Conservation (phyloP, 805 yeast species). For the Dipodascopsis uninucleata region DNA sequence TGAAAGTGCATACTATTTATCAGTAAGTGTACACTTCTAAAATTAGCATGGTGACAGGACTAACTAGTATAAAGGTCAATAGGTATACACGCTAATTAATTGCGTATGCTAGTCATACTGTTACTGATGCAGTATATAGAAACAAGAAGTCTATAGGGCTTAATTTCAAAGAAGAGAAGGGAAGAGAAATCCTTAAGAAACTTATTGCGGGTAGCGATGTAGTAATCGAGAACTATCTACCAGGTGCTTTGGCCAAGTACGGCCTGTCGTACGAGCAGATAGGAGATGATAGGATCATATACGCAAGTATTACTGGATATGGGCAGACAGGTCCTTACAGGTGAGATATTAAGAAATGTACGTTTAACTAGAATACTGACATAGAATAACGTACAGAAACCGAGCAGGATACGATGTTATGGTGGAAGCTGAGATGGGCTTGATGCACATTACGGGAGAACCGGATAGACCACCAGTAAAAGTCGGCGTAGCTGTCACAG, state of each 20-base stretch:
- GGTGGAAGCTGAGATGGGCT: constrained; percentile 46
- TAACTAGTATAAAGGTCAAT: constrained; percentile 8
- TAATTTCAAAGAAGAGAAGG: constrained; percentile 37
- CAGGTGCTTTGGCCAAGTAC: constrained; percentile 39
- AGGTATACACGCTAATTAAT: constrained; percentile 5
- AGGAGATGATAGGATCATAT: constrained; percentile 33
- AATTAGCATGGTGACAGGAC: neutral
- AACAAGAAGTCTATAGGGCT: constrained; percentile 41
- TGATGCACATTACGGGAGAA: constrained; percentile 45
- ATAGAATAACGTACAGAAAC: too few species aligned
- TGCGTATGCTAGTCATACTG: neutral
- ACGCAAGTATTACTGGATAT: constrained; percentile 42
- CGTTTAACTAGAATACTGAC: too few species aligned
- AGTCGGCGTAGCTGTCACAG: constrained; percentile 44
- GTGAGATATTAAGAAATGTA: too few species aligned
- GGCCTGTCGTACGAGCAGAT: constrained; percentile 37
- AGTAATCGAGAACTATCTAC: constrained; percentile 41
- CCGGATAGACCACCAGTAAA: constrained; percentile 42
- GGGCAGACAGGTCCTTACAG: constrained; percentile 44
- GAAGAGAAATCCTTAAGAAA: constrained; percentile 35
- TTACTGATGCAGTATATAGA: constrained; percentile 27
- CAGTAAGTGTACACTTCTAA: constrained; percentile 29
- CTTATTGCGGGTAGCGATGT: constrained; percentile 38
- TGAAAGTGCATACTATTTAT: constrained; percentile 41
- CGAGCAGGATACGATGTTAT: constrained; percentile 45